Evolutionary conservation across 768 basidiomycete genomes (phyloP), one percentile per base, ranked within the genome.

Genomic region (Suillus tomentosus): DNA sequence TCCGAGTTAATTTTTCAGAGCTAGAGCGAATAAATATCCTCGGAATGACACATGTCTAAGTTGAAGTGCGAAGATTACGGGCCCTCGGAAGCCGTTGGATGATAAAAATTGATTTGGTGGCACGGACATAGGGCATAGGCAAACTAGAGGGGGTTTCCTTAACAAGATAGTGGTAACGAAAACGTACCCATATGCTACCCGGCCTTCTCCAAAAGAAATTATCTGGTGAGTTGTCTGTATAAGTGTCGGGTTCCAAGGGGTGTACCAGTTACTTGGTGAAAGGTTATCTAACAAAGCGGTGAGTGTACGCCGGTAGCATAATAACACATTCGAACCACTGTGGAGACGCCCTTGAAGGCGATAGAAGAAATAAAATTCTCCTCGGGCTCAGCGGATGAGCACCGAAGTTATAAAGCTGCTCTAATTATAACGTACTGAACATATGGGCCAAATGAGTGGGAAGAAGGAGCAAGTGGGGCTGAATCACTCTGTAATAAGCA

Each of bases 291-390:
- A 47, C 27, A 19, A 19, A 34, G 1, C 53, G 53, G 53, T 54
- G 53, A 54, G 34, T 19, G 53, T 34, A 54, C 31, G 53, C 53
- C 53, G 53, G 50, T 51, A 54, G 48, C 14, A 14, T 45, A 45
- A 14, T 45, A 45, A n/a, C 43, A 8, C 24, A 50, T 50, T 27
- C 14, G 31, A 19, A 54, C 31, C 27, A 31, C 10, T 34, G 27
- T 31, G 31, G 53, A 36, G 53, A 34, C 19, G 19, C 19, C 34
- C 19, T 34, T 54, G 51, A 19, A 54, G 31, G 51, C 51, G 31
- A 53, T 53, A 53, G 51, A 53, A 11, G 53, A 36, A 36, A n/a
- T 54, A n/a, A 54, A n/a, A 36, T 36, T 54, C 34, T 54, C 34
- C 34, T 34, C 53, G 31, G 27, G 31, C 2, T 54, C 31, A 53